Conservation (phyloP, 495 filamentous ascomycete genomes). For the Xeromyces bisporus region DNA sequence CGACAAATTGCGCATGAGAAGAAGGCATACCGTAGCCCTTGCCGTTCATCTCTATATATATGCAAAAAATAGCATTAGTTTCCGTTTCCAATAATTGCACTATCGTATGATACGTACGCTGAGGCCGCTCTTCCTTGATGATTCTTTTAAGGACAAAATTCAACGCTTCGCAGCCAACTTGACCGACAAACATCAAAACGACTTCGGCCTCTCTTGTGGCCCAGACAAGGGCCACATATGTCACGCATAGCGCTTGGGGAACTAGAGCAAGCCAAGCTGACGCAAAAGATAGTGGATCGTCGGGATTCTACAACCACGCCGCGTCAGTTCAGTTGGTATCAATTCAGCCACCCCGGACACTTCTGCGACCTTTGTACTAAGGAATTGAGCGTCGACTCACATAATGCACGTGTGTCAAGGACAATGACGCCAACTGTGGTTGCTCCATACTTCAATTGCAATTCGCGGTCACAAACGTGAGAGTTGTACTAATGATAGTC, state of each 20-base stretch:
- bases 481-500: too few species aligned
- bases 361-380: neutral
- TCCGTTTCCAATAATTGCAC: too few species aligned
- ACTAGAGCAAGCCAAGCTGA: conserved; percentile 89
- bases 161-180: conserved; percentile 82
- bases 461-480: too few species aligned
- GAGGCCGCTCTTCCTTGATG: conserved; percentile 82
- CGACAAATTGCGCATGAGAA: conserved; percentile 86
- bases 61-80: too few species aligned
- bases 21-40: conserved; percentile 99
- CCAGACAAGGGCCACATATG: conserved; percentile 80
- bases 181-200: conserved; percentile 75
- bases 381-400: conserved; percentile 28
- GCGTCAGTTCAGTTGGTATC: conserved; percentile 7
- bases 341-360: neutral
- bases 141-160: conserved; percentile 81
- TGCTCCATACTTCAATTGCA: conserved; percentile 44
- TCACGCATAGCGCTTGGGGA: conserved; percentile 76
- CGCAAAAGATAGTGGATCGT: conserved; percentile 66
- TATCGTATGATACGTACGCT: conserved; percentile 35
- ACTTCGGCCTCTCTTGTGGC: conserved; percentile 83
- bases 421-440: conserved; percentile 68
- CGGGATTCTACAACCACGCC: conserved; percentile 53
- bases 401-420: conserved; percentile 92
- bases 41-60: conserved; percentile 50